Evolutionary conservation across 1,284 basidiomycete genomes (phyloP), one percentile per base, ranked within the genome.

Genomic region (Mixia osmundae): DNA sequence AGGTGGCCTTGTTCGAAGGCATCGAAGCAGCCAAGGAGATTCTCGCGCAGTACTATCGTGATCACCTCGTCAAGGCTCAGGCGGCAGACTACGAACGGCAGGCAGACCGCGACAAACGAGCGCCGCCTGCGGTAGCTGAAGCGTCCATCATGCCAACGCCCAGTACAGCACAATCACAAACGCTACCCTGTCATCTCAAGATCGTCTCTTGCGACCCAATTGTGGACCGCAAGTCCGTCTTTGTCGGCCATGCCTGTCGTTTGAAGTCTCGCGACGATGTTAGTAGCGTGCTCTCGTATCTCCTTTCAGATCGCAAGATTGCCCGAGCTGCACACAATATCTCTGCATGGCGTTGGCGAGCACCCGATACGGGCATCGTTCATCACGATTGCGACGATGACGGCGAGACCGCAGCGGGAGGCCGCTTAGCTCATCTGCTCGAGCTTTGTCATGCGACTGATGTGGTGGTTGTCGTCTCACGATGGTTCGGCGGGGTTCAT

Each of bases 371-470:
- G n/a, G 49, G 47, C 6, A 40, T 52, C 3, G 22, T 51, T 3
- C 52, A 55, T 42, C 47, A 51, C 23, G 48, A 47, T 38, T 42
- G 24, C 37, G 39, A 42, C 20, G 44, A 41, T 18, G 22, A 35
- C 25, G 55, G 54, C 25, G 55, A 57, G 36, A 47, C 52, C 1
- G 54, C 55, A 0, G 55, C 55, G 1, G 55, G 55, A 1, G 52
- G 51, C 1, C 39, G 55, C 7, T 36, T 57, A 6, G 55, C 55
- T 1, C 55, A 57, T 42, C 38, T 57, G 15, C 38, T 57, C 7
- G 41, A 48, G 22, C 18, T 34, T 7, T 11, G 12, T 5, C 37
- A 36, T 5, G 15, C 37, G 12, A 38, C 38, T 2, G 34, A 44
- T 29, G 40, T 41, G 10, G 24, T 42, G 10, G 37, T 44, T 11